Percentiles rank a stretch among this genome's conserved stretches.
Evolutionary conservation across 1,284 basidiomycete genomes (phyloP).

Genomic region (Microstroma glucosiphilum): DNA sequence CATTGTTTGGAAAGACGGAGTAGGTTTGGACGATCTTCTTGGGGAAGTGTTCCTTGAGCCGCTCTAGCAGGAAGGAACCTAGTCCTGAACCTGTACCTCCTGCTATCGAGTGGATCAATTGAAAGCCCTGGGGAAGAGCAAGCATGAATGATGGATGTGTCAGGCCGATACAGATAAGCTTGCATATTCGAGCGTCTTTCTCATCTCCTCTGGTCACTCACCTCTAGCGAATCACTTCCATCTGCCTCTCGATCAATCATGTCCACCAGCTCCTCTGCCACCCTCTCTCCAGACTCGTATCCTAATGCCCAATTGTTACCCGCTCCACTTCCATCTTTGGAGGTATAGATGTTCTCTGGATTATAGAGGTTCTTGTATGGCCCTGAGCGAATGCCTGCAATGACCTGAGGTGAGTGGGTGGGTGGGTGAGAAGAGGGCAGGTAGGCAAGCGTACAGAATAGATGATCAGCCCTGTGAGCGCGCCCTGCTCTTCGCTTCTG

Average conservation of each 20-base stretch:
- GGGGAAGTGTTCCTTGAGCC: conserved; percentile 93
- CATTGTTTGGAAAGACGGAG: conserved; percentile 86
- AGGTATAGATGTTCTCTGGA: conserved; percentile 93
- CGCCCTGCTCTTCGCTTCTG: no score
- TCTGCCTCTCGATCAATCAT: conserved; percentile 99
- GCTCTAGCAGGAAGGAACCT: conserved; percentile 91
- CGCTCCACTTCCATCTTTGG: conserved; percentile 91
- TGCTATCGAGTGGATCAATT: conserved; percentile 97
- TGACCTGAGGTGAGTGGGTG: conserved; percentile 65
- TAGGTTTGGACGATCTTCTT: conserved; percentile 99
- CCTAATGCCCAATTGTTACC: conserved; percentile 99
- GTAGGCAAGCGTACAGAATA: no score
- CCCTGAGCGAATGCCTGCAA: conserved; percentile 88
- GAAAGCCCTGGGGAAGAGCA: conserved; percentile 64
- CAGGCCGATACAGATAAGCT: neutral
- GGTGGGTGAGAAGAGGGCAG: neutral
- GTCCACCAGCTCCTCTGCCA: conserved; percentile 97
- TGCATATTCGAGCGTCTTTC: neutral
- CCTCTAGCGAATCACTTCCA: conserved; percentile 90
- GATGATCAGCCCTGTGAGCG: no score
- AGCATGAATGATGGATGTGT: no score
- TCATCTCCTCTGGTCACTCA: conserved; percentile 54
- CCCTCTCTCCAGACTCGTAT: conserved; percentile 70
- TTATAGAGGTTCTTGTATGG: conserved; percentile 91
- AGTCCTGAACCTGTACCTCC: conserved; percentile 97